Evolutionary conservation across 768 basidiomycete genomes (phyloP).

Genomic region (Cyclocybe aegerita): DNA sequence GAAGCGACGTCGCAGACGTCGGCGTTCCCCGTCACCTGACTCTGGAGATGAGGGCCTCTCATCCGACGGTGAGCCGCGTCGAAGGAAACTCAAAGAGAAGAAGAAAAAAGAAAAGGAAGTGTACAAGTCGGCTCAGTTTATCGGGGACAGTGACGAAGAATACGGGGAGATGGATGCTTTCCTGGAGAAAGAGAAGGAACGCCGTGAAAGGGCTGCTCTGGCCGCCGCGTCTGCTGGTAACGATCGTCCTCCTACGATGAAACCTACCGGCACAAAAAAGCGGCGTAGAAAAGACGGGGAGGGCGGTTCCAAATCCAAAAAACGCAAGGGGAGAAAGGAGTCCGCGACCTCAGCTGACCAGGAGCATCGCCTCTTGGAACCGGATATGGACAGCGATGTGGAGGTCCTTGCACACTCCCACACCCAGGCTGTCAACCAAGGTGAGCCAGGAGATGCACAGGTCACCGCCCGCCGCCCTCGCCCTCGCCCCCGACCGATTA

Average conservation of each 20-base stretch:
- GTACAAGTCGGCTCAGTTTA: constrained; percentile 90
- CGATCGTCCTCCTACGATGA: constrained; percentile 50
- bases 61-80: constrained; percentile 34
- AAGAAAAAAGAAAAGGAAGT: constrained; percentile 55
- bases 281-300: constrained; percentile 40
- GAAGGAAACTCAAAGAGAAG: constrained; percentile 63
- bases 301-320: constrained; percentile 27
- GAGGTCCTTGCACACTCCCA: constrained; percentile 19
- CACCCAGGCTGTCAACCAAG: neutral
- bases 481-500: constrained; percentile 19
- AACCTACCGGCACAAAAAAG: constrained; percentile 49
- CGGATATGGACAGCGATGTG: constrained; percentile 20
- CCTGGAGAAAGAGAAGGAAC: constrained; percentile 68
- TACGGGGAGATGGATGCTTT: constrained; percentile 81
- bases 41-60: constrained; percentile 42
- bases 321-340: constrained; percentile 28
- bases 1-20: constrained; percentile 56
- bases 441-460: neutral
- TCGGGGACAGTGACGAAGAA: constrained; percentile 88
- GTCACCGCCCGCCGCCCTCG: constrained; percentile 12
- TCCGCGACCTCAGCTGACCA: constrained; percentile 15
- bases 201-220: constrained; percentile 53
- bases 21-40: constrained; percentile 44
- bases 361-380: constrained; percentile 3
- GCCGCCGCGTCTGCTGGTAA: constrained; percentile 43